Base-by-base conservation (phyloP, 176 grass and related monocot genomes). In the Carex pumila region DNA sequence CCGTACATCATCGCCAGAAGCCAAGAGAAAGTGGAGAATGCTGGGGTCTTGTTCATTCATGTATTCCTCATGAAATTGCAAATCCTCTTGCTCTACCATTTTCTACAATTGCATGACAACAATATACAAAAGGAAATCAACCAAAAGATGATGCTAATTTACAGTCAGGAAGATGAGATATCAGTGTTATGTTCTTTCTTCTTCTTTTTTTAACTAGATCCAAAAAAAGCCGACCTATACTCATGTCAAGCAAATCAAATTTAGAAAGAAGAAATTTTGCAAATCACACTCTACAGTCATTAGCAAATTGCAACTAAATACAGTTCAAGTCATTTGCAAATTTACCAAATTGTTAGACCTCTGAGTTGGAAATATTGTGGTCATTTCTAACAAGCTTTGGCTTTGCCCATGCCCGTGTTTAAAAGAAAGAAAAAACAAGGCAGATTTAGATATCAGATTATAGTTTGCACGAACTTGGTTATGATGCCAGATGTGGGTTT, bases 41-140 rank as follows among this genome's bases (percentile, higher is more conserved):
- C 96, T 98, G 79, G 96, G 93, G 87, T 98, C 96, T 95, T 95
- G 91, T 66, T 89, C 96, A 29, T 98, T 98, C 86, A 98, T 98
- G 81, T 98, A 98, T 61, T 98, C 93, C 65, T 95, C 96, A 54
- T 93, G 85, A 89, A 98, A 98, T 83, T 93, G 93, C 43, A 95
- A 61, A 80, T 98, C 96, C 81, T 98, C 96, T 95, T 95, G 85
- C 32, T 98, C 93, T 50, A 98, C 93, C 85, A 98, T 84, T 86
- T 89, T 95, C 96, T 98, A 87, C 17, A 88, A 87, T 77, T 73
- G 74, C 79, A 53, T 18, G 80, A 17, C 31, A 85, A 88, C 6
- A 86, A 83, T 55, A 49, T 73, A 31, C 58, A 82, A 49, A 5
- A 63, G 32, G 0, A 47, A 86, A 77, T 76, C 53, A 15, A 52